phyloP scores from a whole-genome alignment of 164 flowering plant genomes.

The Nelumbo lutea region DNA sequence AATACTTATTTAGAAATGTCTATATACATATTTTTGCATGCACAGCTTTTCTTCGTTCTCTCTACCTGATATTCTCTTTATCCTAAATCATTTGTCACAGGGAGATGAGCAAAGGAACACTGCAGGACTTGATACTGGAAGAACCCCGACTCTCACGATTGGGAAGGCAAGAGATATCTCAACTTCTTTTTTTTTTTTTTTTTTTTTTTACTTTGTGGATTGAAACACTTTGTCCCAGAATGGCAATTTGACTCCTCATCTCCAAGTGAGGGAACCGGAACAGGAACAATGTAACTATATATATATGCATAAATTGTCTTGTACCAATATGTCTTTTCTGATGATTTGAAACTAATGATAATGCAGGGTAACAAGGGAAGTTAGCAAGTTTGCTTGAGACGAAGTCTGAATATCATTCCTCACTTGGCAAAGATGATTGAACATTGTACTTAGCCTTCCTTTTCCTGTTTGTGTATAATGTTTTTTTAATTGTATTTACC shows the following conservation, averaged over 20 bases:
- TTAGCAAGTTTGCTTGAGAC: constrained; percentile 7
- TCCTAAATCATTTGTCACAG: constrained; percentile 7
- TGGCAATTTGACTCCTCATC: not conserved
- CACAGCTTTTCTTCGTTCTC: not conserved
- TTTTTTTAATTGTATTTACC: not conserved
- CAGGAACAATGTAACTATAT: not conserved
- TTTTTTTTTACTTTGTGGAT: not conserved
- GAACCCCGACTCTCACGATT: constrained; percentile 29
- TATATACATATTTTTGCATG: not conserved
- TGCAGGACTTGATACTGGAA: constrained; percentile 24
- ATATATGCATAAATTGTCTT: not conserved
- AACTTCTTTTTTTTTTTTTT: not conserved
- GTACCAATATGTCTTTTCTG: not conserved
- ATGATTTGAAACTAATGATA: not conserved
- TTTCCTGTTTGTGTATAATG: constrained; percentile 7
- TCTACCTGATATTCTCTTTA: not conserved
- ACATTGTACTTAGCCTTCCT: not conserved
- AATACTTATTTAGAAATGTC: not conserved
- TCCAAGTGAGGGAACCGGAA: no score
- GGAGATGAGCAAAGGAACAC: constrained; percentile 12
- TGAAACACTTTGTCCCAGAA: not conserved
- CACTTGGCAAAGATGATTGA: constrained; percentile 3
- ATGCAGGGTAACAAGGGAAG: constrained; percentile 22
- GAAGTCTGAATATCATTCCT: not conserved
- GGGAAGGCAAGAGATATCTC: constrained; percentile 22